Evolutionary conservation across 2,329 filamentous ascomycete species (phyloP), one percentile per base, ranked within the genome.

Genomic region (Cercospora canescens): DNA sequence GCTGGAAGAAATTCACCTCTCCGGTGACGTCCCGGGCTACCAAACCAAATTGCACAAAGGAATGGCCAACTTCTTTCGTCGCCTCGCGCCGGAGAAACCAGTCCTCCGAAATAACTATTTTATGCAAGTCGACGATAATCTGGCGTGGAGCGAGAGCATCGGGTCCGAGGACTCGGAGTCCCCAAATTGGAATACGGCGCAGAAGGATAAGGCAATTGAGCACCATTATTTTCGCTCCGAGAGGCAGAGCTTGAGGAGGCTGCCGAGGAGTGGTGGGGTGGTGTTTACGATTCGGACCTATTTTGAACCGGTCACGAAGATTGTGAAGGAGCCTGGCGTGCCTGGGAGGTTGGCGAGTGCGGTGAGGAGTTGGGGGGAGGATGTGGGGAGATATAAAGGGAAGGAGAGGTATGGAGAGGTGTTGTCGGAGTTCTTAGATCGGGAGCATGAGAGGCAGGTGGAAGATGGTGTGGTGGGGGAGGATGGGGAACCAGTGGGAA

Each of bases 271-370:
- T 39, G 82, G 82, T 18, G 82, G 78, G 26, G 79, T 83, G 9
- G 86, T 89, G 3, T 94, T 94, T 73, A 94, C 91, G 0, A 92
- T 94, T 59, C 82, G 91, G 12, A 94, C 91, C 0, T 94, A 94
- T 76, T 93, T 94, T 73, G 86, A 89, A 66, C 90, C 90, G 0
- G 79, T 94, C 32, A 88, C 84, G 0, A 87, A 89, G 16, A 85
- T 94, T 65, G 88, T 80, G 0, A 77, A 87, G 75, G 91, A 94
- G 79, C 86, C 88, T 18, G 91, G 91, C 76, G 91, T 96, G 0
- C 92, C 92, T 0, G 92, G 92, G 0, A 79, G 92, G 35, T 77
- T 96, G 73, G 92, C 92, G 2, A 92, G 89, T 71, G 92, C 91
- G 5, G 81, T 96, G 4, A 82, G 92, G 41, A 94, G 91, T 76